Conservation (phyloP, 352 stramenopile genomes). For the Phytophthora quininea region DNA sequence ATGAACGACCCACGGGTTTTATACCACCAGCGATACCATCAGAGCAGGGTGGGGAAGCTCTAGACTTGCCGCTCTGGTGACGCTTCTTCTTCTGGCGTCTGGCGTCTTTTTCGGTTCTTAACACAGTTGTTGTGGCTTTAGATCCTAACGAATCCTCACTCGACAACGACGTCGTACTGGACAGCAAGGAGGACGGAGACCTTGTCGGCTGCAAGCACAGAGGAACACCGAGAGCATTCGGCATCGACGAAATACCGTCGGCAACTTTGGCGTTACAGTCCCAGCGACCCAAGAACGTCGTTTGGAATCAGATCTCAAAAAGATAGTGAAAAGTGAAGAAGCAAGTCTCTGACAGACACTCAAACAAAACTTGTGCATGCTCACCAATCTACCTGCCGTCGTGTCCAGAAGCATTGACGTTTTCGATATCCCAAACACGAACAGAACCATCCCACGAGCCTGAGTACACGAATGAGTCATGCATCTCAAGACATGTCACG, state of each 20-base stretch:
- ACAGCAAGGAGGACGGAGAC: constrained; percentile 13
- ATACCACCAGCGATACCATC: neutral
- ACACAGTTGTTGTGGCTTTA: neutral
- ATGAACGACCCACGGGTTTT: neutral
- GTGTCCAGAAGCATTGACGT: constrained; percentile 27
- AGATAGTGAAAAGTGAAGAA: too few species aligned
- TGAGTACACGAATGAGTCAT: constrained; percentile 71
- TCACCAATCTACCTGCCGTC: constrained; percentile 9
- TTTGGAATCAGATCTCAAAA: neutral
- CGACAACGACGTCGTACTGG: constrained; percentile 19
- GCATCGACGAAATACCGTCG: constrained; percentile 3
- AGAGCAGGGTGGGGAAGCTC: neutral
- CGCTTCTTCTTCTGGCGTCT: constrained; percentile 1
- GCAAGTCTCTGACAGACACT: too few species aligned
- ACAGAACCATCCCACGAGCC: constrained; percentile 78
- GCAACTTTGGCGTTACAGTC: too few species aligned
- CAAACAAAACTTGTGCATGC: too few species aligned
- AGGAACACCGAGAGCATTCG: constrained; percentile 2
- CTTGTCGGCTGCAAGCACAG: constrained; percentile 10
- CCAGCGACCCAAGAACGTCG: neutral
- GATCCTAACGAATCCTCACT: constrained; percentile 18
- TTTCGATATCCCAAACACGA: constrained; percentile 72
- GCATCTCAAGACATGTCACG: constrained; percentile 67
- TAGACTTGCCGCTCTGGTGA: constrained; percentile 2
- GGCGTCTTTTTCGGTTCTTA: neutral